Evolutionary conservation across 2,329 filamentous ascomycete species (phyloP), one percentile per base, ranked within the genome.

Genomic region (Daldinia eschscholtzii): DNA sequence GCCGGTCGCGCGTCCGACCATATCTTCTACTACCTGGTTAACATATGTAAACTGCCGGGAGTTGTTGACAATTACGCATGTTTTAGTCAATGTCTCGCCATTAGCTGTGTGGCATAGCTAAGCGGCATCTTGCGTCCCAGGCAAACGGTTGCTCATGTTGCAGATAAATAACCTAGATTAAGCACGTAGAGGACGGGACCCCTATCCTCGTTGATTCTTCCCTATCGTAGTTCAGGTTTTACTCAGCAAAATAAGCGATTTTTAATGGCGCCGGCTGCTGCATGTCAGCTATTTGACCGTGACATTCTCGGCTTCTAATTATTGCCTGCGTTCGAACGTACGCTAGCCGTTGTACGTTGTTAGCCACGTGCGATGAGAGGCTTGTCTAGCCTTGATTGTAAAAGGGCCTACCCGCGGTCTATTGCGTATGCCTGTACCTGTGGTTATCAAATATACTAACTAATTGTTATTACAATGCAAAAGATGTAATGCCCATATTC

Each of bases 211-310:
- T 52, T 18, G 26, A n/a, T 52, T 33, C 46, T 28, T 48, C 30
- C 33, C 6, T 52, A n/a, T 33, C 3, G 28, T 6, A 13, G 18
- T 12, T 28, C 26, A n/a, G 20, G 18, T 59, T 56, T 62, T 55
- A 61, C 41, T 53, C 55, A 64, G 50, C 60, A 58, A 64, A 61
- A 57, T 64, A 68, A 57, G 55, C 39, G 15, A 42, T 63, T 48
- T 26, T 46, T 13, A 62, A 62, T 65, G 55, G 65, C 62, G 65
- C 66, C 48, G 68, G 57, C 61, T 55, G 18, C 50, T 68, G 68
- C 68, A 67, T 60, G 64, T 70, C 67, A 67, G 64, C 67, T 35
- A 7, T 62, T 48, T 42, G 10, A 13, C 57, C 30, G 44, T n/a
- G 57, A 33, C 50, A 48, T 39, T 37, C 35, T 37, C 35, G 35